A percentile compares a stretch with the other conserved stretches of the same genome.
Evolutionary conservation across 2,329 filamentous ascomycete genomes (phyloP).

Genomic region (Colletotrichum gigasporum): DNA sequence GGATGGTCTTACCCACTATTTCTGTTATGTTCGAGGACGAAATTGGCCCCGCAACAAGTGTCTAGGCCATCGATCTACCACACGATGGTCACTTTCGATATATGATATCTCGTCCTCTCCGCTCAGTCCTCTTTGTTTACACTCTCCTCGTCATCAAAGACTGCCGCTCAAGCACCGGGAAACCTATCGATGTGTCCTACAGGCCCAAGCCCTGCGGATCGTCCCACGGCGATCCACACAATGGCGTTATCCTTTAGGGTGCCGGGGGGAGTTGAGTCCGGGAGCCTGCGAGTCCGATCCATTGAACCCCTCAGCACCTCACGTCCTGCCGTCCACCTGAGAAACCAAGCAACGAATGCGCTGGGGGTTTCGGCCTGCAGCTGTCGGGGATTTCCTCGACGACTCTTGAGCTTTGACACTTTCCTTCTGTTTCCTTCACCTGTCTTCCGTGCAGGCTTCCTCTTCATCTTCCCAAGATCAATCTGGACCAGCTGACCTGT

Average conservation of each 20-base stretch:
- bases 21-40: slow-evolving; percentile 20
- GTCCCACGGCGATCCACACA: slow-evolving; percentile 15
- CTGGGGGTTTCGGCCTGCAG: not conserved
- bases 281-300: slow-evolving; percentile 17
- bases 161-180: not conserved
- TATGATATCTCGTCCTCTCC: slow-evolving; percentile 26
- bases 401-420: not conserved
- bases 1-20: slow-evolving; percentile 10
- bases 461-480: slow-evolving; percentile 10
- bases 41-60: slow-evolving; percentile 12
- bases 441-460: slow-evolving; percentile 26
- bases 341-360: not conserved
- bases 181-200: slow-evolving; percentile 9
- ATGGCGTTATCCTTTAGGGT: slow-evolving; percentile 15
- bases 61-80: slow-evolving; percentile 18
- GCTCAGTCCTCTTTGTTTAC: slow-evolving; percentile 26
- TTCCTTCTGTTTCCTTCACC: slow-evolving; percentile 15
- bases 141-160: slow-evolving; percentile 3
- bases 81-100: slow-evolving; percentile 28
- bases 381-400: not conserved
- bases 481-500: slow-evolving; percentile 11
- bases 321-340: not conserved
- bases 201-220: slow-evolving; percentile 23
- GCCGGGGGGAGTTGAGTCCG: slow-evolving; percentile 2
- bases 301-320: slow-evolving; percentile 18